Evolutionary conservation across 768 basidiomycete species (phyloP), one percentile per base, ranked within the genome.

Genomic region (Lanmaoa rubissima): DNA sequence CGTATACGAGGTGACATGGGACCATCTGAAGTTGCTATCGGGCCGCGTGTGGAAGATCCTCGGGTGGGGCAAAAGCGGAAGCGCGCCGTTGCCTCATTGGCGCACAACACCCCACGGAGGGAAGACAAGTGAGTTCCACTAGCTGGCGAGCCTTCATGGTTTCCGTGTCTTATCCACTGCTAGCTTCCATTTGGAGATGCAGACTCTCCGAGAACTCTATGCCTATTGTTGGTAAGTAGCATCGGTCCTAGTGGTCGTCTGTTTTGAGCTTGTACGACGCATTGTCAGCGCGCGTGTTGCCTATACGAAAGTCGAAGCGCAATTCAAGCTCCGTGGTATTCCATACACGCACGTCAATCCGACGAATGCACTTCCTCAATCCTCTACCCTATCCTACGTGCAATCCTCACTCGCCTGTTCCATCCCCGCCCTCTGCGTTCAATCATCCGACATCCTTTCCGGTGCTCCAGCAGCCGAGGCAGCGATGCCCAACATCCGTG

Each of bases 401-500:
- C 87, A 91, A 57, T 92, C 88, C 5, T 85, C 87, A 0, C 79
- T 92, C 21, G 82, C 86, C 0, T 85, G 83, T 31, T 86, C 89
- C 16, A 86, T 96, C 9, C 94, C 94, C 0, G 88, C 85, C 1
- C 78, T 96, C 3, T 90, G 88, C 57, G 92, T 96, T 12, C 83
- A 88, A 63, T 90, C 93, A 0, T 78, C 83, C 17, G 84, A 93
- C 63, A 88, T 95, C 45, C 77, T 94, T 21, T 86, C 87, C 0
- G 90, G 90, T 8, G 89, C 87, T 3, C 88, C 90, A 4, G 93
- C 92, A 5, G 90, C 87, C 21, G 93, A 95, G 67, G 93, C 93
- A 5, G 93, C 93, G 5, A 92, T 94, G 90, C 86, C 92, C 8
- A 93, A 92, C 65, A 92, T 95, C 50, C 86, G 88, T 39, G 88